Conservation (phyloP, 2,329 filamentous ascomycete genomes). For the Ophiostoma piceae region DNA sequence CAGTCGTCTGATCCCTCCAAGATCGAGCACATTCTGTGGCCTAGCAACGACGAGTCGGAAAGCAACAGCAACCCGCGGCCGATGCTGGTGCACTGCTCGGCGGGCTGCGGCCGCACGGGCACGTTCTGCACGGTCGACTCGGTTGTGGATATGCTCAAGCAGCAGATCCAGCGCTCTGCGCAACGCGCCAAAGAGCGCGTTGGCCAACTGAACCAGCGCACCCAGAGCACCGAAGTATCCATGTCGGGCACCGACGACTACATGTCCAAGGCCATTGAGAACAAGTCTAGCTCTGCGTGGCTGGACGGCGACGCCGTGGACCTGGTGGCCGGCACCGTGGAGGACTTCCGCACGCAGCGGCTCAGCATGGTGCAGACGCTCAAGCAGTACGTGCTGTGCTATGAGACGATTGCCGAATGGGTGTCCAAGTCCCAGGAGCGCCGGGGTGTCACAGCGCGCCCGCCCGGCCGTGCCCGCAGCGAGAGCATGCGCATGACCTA, state of each 20-base stretch:
- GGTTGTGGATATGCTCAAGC: constrained; percentile 92
- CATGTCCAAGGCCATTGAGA: neutral
- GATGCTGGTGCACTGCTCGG: constrained; percentile 89
- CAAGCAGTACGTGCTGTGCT: constrained; percentile 90
- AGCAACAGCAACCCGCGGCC: constrained; percentile 53
- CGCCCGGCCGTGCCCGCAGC: constrained; percentile 24
- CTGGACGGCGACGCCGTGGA: constrained; percentile 66
- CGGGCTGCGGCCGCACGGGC: constrained; percentile 90
- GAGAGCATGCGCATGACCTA: constrained; percentile 24
- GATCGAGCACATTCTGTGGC: constrained; percentile 34
- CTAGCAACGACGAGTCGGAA: constrained; percentile 58
- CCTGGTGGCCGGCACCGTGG: constrained; percentile 78
- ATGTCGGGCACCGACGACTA: constrained; percentile 15
- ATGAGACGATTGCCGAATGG: constrained; percentile 93
- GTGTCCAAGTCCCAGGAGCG: constrained; percentile 48
- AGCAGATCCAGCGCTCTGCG: constrained; percentile 48
- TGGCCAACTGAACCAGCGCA: neutral
- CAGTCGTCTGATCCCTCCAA: neutral
- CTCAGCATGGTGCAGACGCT: constrained; percentile 96
- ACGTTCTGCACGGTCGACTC: constrained; percentile 96
- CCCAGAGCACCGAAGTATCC: neutral
- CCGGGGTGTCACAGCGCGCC: constrained; percentile 14
- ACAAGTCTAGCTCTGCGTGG: constrained; percentile 48
- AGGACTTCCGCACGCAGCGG: constrained; percentile 82
- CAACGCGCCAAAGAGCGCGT: constrained; percentile 4